Evolutionary conservation across 441 rosid species (phyloP).

Genomic region (Bruguiera hainesii): DNA sequence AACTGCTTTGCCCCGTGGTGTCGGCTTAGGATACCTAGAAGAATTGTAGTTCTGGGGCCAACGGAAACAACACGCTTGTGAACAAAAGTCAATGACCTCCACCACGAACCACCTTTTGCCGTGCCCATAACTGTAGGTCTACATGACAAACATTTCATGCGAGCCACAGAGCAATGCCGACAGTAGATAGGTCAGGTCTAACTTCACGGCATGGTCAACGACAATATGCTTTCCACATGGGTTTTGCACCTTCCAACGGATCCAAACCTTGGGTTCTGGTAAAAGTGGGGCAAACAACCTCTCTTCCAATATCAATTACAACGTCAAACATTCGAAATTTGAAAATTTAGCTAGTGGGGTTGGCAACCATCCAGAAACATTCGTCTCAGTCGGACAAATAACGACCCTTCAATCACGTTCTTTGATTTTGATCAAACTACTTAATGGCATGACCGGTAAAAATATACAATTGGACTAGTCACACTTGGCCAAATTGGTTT

Average conservation of each 20-base stretch:
- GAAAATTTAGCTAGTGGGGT: constrained; percentile 19
- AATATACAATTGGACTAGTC: constrained; percentile 7
- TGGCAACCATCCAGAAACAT: constrained; percentile 18
- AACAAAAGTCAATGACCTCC: constrained; percentile 24
- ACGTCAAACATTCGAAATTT: constrained; percentile 15
- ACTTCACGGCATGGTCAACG: neutral
- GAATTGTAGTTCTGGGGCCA: neutral
- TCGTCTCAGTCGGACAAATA: neutral
- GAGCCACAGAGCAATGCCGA: too few relatives aligned
- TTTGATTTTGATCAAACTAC: neutral
- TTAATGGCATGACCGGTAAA: neutral
- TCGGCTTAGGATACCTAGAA: neutral
- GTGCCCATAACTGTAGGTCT: neutral
- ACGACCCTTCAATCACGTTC: neutral
- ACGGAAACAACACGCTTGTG: neutral
- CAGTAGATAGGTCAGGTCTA: neutral
- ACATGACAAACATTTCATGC: too few relatives aligned
- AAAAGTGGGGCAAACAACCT: neutral
- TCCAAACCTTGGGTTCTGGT: constrained; percentile 7
- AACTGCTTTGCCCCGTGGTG: too few relatives aligned
- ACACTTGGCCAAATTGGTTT: neutral
- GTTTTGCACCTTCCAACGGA: constrained; percentile 2
- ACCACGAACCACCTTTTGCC: constrained; percentile 24
- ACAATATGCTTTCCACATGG: constrained; percentile 6
- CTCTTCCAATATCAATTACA: neutral